Percentiles rank a stretch among this genome's conserved stretches.
These are phyloP conservation scores for Calonectria multiphialidica DNA, from an alignment of 2,329 filamentous ascomycete species.

Conservation along the genomic window DNA sequence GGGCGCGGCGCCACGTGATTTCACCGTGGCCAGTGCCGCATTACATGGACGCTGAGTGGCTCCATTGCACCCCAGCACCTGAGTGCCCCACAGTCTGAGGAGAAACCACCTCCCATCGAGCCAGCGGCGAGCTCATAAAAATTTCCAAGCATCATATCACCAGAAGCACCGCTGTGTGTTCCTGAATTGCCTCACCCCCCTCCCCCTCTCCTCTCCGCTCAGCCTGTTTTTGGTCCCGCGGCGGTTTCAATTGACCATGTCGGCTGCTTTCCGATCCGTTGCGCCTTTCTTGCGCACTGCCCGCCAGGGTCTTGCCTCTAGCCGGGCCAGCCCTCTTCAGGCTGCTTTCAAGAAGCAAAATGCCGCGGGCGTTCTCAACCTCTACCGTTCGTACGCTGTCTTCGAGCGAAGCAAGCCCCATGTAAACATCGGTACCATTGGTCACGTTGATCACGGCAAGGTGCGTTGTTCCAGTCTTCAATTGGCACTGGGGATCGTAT, in stretches of 20 bases:
- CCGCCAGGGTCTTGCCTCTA: constrained; percentile 78
- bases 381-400: constrained; percentile 74
- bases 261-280: constrained; percentile 82
- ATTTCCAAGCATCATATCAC: constrained; percentile 49
- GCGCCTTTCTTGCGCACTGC: constrained; percentile 86
- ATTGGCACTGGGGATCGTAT: constrained; percentile 12
- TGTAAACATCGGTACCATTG: constrained; percentile 99
- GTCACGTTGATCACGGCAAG: constrained; percentile 99
- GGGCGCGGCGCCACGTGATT: constrained; percentile 38
- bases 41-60: constrained; percentile 34
- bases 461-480: constrained; percentile 59
- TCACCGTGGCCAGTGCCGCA: constrained; percentile 11
- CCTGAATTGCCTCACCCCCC: constrained; percentile 32
- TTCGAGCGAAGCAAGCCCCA: constrained; percentile 96
- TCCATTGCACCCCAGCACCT: constrained; percentile 22
- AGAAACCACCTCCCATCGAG: constrained; percentile 30
- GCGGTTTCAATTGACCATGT: constrained; percentile 69
- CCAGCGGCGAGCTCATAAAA: constrained; percentile 49
- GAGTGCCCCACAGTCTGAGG: constrained; percentile 33
- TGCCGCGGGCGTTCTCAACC: constrained; percentile 73
- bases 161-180: constrained; percentile 40
- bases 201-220: constrained; percentile 29
- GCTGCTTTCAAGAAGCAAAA: constrained; percentile 73
- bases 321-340: constrained; percentile 82
- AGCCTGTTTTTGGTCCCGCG: constrained; percentile 42